Conservation (phyloP, 2,329 filamentous ascomycete species). For the Alternaria sp. region DNA sequence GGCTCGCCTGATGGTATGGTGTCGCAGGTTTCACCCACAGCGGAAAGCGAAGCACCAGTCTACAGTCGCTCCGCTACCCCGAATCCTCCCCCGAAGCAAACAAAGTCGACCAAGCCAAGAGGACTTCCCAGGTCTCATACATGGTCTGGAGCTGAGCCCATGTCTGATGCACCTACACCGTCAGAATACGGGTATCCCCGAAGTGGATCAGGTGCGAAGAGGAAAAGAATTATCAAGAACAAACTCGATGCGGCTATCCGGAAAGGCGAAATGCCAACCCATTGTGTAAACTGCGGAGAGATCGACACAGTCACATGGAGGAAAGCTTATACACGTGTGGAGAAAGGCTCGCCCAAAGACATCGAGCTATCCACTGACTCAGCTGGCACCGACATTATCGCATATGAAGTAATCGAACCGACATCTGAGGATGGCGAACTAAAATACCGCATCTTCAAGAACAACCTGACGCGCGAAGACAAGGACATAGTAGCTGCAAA, state of each 20-base stretch:
- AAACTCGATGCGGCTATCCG: conserved; percentile 68
- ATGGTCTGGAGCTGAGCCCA: conserved; percentile 47
- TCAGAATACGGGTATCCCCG: conserved; percentile 39
- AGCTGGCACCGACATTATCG: conserved; percentile 73
- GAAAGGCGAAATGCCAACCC: conserved; percentile 86
- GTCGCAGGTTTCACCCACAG: conserved; percentile 29
- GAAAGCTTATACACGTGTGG: conserved; percentile 84
- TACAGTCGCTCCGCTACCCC: conserved; percentile 40
- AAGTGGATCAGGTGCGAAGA: conserved; percentile 67
- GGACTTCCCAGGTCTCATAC: conserved; percentile 49
- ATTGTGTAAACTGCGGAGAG: conserved; percentile 90
- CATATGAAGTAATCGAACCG: conserved; percentile 43
- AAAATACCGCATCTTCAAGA: conserved; percentile 80
- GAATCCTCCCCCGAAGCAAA: conserved; percentile 24
- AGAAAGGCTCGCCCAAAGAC: conserved; percentile 73
- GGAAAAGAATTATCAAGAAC: conserved; percentile 70
- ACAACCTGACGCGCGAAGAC: conserved; percentile 72
- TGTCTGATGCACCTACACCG: conserved; percentile 44
- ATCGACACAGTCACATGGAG: conserved; percentile 98
- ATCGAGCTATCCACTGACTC: conserved; percentile 71
- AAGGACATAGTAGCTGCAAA: conserved; percentile 56
- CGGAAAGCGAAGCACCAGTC: conserved; percentile 26
- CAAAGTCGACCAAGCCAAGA: conserved; percentile 35
- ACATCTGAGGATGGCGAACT: conserved; percentile 67
- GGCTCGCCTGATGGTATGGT: conserved; percentile 31